Percentiles rank a stretch among this genome's conserved stretches.
Conservation (phyloP, 164 flowering plant species). For the Akebia trifoliata region DNA sequence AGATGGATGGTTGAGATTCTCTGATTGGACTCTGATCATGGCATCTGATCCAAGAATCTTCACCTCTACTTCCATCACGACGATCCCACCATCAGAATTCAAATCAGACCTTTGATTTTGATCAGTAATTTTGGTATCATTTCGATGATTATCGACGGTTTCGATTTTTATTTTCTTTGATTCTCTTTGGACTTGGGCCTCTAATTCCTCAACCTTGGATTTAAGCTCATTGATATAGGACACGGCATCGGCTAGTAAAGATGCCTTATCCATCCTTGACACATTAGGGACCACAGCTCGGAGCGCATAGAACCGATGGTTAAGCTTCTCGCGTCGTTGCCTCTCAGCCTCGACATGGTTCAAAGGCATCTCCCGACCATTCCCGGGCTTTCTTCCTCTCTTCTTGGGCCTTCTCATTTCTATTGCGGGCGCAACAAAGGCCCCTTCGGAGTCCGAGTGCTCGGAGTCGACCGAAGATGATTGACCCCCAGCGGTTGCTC, state of each 20-base stretch:
- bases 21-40: conserved; percentile 59
- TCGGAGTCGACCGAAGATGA: conserved; percentile 36
- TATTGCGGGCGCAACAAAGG: too few relatives aligned
- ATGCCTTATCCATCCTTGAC: conserved; percentile 87
- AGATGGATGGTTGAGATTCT: conserved; percentile 41
- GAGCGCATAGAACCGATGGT: conserved; percentile 77
- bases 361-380: conserved; percentile 36
- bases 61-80: conserved; percentile 45
- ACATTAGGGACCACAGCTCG: conserved; percentile 85
- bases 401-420: conserved; percentile 37
- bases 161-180: conserved; percentile 28
- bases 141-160: conserved; percentile 18
- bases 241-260: conserved; percentile 70
- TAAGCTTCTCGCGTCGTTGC: conserved; percentile 82
- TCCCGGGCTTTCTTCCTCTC: conserved; percentile 63
- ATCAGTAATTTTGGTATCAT: too few relatives aligned
- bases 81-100: neutral
- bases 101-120: neutral
- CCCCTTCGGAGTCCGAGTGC: conserved; percentile 39
- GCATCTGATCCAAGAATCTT: conserved; percentile 61
- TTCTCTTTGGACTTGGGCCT: conserved; percentile 27
- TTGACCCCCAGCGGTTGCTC: neutral
- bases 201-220: conserved; percentile 41
- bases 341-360: conserved; percentile 91
- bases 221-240: conserved; percentile 61